Conservation (phyloP, 2,329 filamentous ascomycete genomes). For the Penicillium sp. region DNA sequence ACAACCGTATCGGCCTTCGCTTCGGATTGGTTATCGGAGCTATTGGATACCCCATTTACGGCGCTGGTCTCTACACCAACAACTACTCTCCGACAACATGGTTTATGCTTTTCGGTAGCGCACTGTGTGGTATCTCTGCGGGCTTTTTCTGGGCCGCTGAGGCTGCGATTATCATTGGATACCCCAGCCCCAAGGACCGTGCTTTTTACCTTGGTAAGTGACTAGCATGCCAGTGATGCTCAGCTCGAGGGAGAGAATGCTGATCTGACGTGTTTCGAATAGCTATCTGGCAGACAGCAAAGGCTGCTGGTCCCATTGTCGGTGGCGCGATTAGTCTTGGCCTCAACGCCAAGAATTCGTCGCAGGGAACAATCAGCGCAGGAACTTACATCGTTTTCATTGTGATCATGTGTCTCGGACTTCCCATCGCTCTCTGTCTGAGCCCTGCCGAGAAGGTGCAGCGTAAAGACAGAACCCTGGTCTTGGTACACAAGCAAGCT, state of each 20-base stretch:
- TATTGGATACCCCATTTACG: conserved; percentile 50
- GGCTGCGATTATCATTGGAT: conserved; percentile 50
- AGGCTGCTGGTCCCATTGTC: conserved; percentile 24
- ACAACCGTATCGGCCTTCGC: conserved; percentile 49
- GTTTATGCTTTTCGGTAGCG: conserved; percentile 52
- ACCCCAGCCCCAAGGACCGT: conserved; percentile 29
- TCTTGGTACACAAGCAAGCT: conserved; percentile 21
- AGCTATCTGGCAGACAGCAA: conserved; percentile 27
- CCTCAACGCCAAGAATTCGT: conserved; percentile 19
- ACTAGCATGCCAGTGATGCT: background rate
- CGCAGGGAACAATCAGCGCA: conserved; percentile 18
- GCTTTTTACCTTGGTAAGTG: conserved; percentile 24
- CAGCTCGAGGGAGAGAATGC: background rate
- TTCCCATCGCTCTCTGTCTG: conserved; percentile 20
- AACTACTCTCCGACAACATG: conserved; percentile 52
- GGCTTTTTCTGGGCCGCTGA: conserved; percentile 53
- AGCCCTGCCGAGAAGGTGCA: conserved; percentile 27
- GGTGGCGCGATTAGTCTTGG: conserved; percentile 25
- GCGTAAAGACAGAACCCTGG: conserved; percentile 24
- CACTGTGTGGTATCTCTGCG: conserved; percentile 48
- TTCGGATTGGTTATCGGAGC: conserved; percentile 44
- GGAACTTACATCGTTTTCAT: conserved; percentile 26
- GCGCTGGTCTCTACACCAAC: conserved; percentile 50
- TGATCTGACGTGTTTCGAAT: background rate
- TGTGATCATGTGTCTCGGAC: conserved; percentile 26